Conservation (phyloP, 2,329 filamentous ascomycete genomes). For the Pseudocercospora macadamiae region DNA sequence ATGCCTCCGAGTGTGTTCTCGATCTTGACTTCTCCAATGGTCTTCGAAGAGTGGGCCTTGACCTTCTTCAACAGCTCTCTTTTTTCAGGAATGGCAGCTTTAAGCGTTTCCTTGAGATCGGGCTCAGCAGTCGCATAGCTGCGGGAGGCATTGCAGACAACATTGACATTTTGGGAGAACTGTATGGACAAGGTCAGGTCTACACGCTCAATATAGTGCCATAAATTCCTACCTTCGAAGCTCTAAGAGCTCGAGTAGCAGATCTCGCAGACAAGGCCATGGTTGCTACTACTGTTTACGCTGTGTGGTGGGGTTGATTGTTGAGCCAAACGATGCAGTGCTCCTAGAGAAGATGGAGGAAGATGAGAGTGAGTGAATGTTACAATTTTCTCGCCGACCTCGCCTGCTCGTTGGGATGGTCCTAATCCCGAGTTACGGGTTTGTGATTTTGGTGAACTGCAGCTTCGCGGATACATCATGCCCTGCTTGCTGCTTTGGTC, state of each 20-base stretch:
- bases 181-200: slow-evolving; percentile 10
- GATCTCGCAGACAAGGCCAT: slow-evolving; percentile 69
- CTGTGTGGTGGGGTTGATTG: neutral
- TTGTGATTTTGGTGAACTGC: neutral
- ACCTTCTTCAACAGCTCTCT: slow-evolving; percentile 91
- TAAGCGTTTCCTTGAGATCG: slow-evolving; percentile 85
- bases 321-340: slow-evolving; percentile 1
- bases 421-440: slow-evolving; percentile 2
- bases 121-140: slow-evolving; percentile 77
- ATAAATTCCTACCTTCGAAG: slow-evolving; percentile 62
- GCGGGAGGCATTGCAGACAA: slow-evolving; percentile 43
- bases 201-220: neutral
- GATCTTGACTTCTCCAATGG: slow-evolving; percentile 89
- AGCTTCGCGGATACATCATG: neutral
- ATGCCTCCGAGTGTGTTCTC: slow-evolving; percentile 95
- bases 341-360: too few relatives aligned
- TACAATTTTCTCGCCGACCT: neutral
- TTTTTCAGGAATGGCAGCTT: slow-evolving; percentile 84
- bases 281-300: slow-evolving; percentile 7
- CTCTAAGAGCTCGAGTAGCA: slow-evolving; percentile 65
- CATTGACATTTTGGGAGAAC: slow-evolving; percentile 31
- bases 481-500: too few relatives aligned
- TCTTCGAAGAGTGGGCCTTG: slow-evolving; percentile 80
- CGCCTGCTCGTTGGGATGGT: neutral
- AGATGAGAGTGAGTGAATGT: too few relatives aligned